Base-by-base conservation (phyloP, 352 stramenopile genomes). In the Phytophthora aleatoria region DNA sequence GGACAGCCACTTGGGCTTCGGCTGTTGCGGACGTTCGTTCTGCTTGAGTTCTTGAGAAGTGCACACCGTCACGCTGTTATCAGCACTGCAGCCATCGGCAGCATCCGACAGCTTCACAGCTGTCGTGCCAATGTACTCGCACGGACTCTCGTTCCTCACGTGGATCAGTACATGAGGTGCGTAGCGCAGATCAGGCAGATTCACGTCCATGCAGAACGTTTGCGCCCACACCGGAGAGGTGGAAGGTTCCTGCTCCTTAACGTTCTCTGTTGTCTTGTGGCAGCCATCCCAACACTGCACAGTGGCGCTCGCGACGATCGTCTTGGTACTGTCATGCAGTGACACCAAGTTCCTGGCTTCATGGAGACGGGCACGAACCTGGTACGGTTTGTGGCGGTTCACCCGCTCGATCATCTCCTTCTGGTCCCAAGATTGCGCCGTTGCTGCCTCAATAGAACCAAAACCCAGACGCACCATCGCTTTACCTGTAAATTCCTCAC, bases 381-480 rank as follows among this genome's bases (percentile, higher is more conserved):
- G 83, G 75, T 89, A 94, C 33, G 83, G 75, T 57, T 86, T 72
- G 47, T 79, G 80, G 43, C 71, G 76, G 48, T 83, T 85, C 30
- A 89, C 76, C 20, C 81, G 69, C 20, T 85, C 76, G 35, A 81
- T 74, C 71, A 90, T 69, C 27, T 80, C 67, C 41, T 79, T 75
- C 47, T 87, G 64, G 63, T 87, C 74, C 79, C 85, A 91, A 10
- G 69, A 50, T 50, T 89, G 75, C 7, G 61, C 53, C 10, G 75
- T 79, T 7, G 79, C 82, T 4, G 70, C 62, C 33, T 88, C 83
- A n/a, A 77, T 69, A 1, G 77, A 64, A 3, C 79, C 84, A 36
- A 96, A 85, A n/a, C 83, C 87, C 39, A 96, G 39, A 5, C 77
- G 73, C 5, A 96, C 58, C 28, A 94, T 68, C 24, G 91, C 72